Evolutionary conservation across 306 rosid genomes (phyloP).

Genomic region (Mimosa bimucronata): DNA sequence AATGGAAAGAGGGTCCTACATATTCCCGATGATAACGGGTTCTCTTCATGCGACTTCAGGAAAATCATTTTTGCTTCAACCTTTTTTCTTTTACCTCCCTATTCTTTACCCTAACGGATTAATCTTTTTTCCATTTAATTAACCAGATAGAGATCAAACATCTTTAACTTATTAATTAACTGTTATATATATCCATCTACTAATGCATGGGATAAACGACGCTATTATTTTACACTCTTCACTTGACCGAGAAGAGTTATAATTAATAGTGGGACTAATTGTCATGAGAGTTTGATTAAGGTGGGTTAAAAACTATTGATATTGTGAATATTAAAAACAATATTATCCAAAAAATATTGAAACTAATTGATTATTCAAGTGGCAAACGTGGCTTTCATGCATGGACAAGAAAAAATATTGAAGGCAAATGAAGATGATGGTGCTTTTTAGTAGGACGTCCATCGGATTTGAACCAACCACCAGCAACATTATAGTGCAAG

Average conservation of each 20-base stretch:
- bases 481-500: slow-evolving; percentile 37
- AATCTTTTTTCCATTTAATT: no score
- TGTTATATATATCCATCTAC: no score
- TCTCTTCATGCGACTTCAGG: not conserved
- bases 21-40: slow-evolving; percentile 38
- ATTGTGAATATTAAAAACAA: not conserved
- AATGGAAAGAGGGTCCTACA: slow-evolving; percentile 13
- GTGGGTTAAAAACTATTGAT: not conserved
- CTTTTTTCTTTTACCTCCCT: not conserved
- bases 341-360: not conserved
- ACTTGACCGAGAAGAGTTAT: no score
- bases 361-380: not conserved
- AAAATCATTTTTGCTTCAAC: not conserved
- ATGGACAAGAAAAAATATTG: no score
- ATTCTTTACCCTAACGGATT: no score
- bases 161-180: no score
- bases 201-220: no score
- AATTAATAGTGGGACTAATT: not conserved
- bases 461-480: slow-evolving; percentile 1
- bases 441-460: slow-evolving; percentile 9
- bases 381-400: no score
- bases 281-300: not conserved
- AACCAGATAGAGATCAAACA: no score
- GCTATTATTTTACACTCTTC: no score
- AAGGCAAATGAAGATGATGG: slow-evolving; percentile 33